Base-by-base conservation (phyloP, 75 land plant genomes). In the Sequoiadendron giganteum region DNA sequence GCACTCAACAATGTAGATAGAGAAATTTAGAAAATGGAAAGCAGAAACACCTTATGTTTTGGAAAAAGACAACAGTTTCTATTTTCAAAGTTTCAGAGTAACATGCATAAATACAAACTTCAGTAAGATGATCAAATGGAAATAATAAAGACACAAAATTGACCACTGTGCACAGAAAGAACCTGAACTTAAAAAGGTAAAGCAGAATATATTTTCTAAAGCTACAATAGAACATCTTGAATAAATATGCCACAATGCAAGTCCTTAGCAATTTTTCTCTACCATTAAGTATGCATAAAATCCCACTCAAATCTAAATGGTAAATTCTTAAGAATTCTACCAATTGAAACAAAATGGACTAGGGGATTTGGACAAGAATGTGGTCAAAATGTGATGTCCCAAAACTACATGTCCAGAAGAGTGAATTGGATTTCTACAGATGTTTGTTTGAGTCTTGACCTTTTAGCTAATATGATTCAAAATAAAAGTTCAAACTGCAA, bases 1-100 rank as follows among this genome's bases (percentile, higher is more conserved):
- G 96, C 90, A 89, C 21, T 76, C 47, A 65, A 13, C 88, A 40
- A 47, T 11, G 30, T 81, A 28, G 34, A 19, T n/a, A 19, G 82
- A 45, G 2, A 54, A 43, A 36, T 82, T 52, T 11, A 81, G 83
- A 30, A 49, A 47, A 87, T 47, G 86, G 25, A 87, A 86, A 39
- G 10, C 19, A 3, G 25, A 86, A 8, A 54, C 6, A 40, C 1
- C 45, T 48, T 39, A 56, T 15, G 28, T 73, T 30, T 76, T 43
- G 19, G 8, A n/a, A 45, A 80, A 42, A 25, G 13, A 79, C 40
- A 68, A 36, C 15, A 25, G 18, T 76, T 87, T 7, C 18, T 21
- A 65, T 75, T 2, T 9, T 10, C 38, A 13, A n/a, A 86, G 72
- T 16, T 81, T 42, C 10, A 45, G 19, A 81, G 45, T 25, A 38